Percentiles rank a stretch among this genome's conserved stretches.
Evolutionary conservation across 768 basidiomycete genomes (phyloP).

Genomic region (Termitomyces sp.): DNA sequence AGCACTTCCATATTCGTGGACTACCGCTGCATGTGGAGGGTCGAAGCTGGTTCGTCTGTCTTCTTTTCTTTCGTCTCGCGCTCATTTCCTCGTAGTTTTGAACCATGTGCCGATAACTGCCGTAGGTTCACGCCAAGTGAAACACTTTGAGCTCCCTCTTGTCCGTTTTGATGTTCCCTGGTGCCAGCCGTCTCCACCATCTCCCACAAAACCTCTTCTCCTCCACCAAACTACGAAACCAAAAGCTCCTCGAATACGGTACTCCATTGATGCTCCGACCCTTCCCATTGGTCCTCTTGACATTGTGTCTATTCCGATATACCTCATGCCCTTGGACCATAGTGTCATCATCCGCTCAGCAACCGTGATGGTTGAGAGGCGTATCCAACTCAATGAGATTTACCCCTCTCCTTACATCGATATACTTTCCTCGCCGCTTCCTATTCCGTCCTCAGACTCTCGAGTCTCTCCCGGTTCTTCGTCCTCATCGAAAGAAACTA

Average conservation of each 20-base stretch:
- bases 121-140: slow-evolving; percentile 63
- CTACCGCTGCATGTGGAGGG: slow-evolving; percentile 76
- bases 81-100: slow-evolving; percentile 43
- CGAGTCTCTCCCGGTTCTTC: slow-evolving; percentile 20
- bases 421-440: slow-evolving; percentile 17
- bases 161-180: slow-evolving; percentile 61
- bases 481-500: slow-evolving; percentile 26
- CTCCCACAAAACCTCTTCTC: slow-evolving; percentile 30
- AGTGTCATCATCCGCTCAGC: slow-evolving; percentile 54
- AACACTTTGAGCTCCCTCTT: slow-evolving; percentile 68
- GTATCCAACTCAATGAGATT: slow-evolving; percentile 53
- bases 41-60: slow-evolving; percentile 65
- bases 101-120: slow-evolving; percentile 58
- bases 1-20: slow-evolving; percentile 70
- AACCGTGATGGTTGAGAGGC: slow-evolving; percentile 62
- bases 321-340: slow-evolving; percentile 55
- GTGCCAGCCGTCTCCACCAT: slow-evolving; percentile 28
- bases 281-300: slow-evolving; percentile 67
- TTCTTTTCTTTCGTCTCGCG: slow-evolving; percentile 8
- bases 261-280: slow-evolving; percentile 49
- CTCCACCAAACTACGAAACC: slow-evolving; percentile 44
- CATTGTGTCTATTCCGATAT: slow-evolving; percentile 59
- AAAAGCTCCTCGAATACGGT: slow-evolving; percentile 53
- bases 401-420: slow-evolving; percentile 14
- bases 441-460: slow-evolving; percentile 13